Percentiles rank a stretch among this genome's conserved stretches.
Conservation (phyloP, 176 grass and related monocot genomes). For the Alloteropsis semialata region DNA sequence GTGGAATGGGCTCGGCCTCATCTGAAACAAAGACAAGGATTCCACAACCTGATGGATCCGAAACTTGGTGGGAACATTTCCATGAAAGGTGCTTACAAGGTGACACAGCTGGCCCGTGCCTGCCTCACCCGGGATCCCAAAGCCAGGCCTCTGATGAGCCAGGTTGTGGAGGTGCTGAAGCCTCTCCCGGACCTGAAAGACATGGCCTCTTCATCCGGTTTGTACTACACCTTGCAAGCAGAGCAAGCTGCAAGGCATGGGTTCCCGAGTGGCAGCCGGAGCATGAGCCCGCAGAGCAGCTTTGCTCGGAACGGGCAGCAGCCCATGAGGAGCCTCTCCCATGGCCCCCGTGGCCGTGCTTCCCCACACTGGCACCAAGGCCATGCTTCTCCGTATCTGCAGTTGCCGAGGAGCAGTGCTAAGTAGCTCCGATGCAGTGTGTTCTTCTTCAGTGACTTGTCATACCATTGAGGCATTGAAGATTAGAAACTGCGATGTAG, state of each 20-base stretch:
- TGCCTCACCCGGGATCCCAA: conserved; percentile 44
- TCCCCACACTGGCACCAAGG: conserved; percentile 41
- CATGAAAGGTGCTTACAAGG: conserved; percentile 41
- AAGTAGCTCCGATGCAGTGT: conserved; percentile 11
- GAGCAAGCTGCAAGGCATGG: conserved; percentile 38
- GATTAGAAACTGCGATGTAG: not conserved
- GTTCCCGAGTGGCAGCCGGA: conserved; percentile 10
- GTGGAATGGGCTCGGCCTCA: conserved; percentile 50
- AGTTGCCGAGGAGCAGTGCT: conserved; percentile 43
- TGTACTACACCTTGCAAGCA: conserved; percentile 50
- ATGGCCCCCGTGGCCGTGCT: conserved; percentile 39
- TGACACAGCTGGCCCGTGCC: conserved; percentile 30
- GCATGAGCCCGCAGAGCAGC: conserved; percentile 37
- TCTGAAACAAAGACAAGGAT: conserved; percentile 25
- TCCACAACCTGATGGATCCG: conserved; percentile 41
- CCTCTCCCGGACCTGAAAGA: conserved; percentile 56
- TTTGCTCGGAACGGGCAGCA: conserved; percentile 44
- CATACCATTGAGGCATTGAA: not conserved
- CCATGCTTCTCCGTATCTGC: conserved; percentile 37
- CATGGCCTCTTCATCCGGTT: conserved; percentile 45
- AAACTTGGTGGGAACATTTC: conserved; percentile 36
- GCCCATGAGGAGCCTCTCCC: conserved; percentile 51
- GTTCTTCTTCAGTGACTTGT: not conserved
- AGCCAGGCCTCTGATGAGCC: conserved; percentile 60
- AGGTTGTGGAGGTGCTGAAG: conserved; percentile 63